Percentiles rank a stretch among this genome's conserved stretches.
Conservation (phyloP, 2,329 filamentous ascomycete species). For the Plenodomus tracheiphilus region DNA sequence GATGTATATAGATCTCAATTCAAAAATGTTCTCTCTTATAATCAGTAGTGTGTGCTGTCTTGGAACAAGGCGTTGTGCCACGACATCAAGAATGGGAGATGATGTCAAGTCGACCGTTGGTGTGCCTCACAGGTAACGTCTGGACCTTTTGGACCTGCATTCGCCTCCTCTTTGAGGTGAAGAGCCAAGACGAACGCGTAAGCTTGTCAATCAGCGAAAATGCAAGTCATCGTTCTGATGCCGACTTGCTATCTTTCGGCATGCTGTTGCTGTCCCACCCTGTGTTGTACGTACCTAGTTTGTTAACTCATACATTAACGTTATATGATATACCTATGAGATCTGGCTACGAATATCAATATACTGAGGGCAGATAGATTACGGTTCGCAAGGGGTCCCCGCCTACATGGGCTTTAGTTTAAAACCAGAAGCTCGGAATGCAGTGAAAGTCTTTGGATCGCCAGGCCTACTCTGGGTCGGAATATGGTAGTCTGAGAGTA, state of each 20-base stretch:
- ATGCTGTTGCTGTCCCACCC: constrained; percentile 17
- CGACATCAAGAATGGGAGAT: constrained; percentile 12
- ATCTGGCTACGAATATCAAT: not conserved
- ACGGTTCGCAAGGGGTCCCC: not conserved
- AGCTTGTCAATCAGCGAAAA: constrained; percentile 26
- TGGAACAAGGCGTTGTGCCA: constrained; percentile 10
- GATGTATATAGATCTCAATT: not conserved
- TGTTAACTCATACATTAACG: not conserved
- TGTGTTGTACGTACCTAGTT: constrained; percentile 7
- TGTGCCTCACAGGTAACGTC: constrained; percentile 2
- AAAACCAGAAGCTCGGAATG: not conserved
- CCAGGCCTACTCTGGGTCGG: not conserved
- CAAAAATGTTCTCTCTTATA: no score
- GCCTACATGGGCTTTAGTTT: not conserved
- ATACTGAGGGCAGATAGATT: not conserved
- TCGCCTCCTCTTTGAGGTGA: constrained; percentile 1
- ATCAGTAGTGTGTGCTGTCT: constrained; percentile 2
- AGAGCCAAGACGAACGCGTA: constrained; percentile 27
- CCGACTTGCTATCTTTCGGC: no score
- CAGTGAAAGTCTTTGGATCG: not conserved
- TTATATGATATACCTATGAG: not conserved
- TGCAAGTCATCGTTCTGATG: constrained; percentile 23
- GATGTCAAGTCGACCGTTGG: constrained; percentile 4
- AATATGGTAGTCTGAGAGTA: constrained; percentile 14
- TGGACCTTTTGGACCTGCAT: constrained; percentile 1